Conservation (phyloP, 2,329 filamentous ascomycete genomes). For the Scleromitrula shiraiana region DNA sequence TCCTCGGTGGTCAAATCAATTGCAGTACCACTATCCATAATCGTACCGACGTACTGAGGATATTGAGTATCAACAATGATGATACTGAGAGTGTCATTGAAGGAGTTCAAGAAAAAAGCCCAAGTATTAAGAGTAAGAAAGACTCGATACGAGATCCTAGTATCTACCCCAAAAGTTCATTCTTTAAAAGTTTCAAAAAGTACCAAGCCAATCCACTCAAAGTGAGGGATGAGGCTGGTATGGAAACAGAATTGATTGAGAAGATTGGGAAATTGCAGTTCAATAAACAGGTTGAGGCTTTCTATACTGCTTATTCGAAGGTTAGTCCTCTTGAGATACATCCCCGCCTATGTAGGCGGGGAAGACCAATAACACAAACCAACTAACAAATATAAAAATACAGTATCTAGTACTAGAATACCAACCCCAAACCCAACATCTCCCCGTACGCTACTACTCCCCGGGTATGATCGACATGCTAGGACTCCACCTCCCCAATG, state of each 20-base stretch:
- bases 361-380: background rate
- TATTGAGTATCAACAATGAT: conserved; percentile 36
- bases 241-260: conserved; percentile 35
- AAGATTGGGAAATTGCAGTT: conserved; percentile 31
- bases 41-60: conserved; percentile 41
- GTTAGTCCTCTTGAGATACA: conserved; percentile 14
- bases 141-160: background rate
- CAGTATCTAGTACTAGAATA: conserved; percentile 35
- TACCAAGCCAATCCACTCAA: conserved; percentile 12
- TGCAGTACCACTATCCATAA: conserved; percentile 46
- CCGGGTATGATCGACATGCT: conserved; percentile 40
- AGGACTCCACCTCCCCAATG: conserved; percentile 32
- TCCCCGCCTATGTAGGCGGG: no score
- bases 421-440: conserved; percentile 18
- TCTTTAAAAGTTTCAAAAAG: conserved; percentile 25
- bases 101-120: conserved; percentile 15
- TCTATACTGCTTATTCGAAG: conserved; percentile 39
- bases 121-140: conserved; percentile 4
- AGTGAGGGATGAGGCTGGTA: conserved; percentile 29
- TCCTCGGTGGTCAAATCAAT: conserved; percentile 50
- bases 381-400: background rate
- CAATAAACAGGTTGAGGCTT: conserved; percentile 33
- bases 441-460: conserved; percentile 41
- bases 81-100: conserved; percentile 25
- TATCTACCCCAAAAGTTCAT: conserved; percentile 14